Base-by-base conservation (phyloP, 2,329 filamentous ascomycete species). In the Penicillium sclerotiorum region DNA sequence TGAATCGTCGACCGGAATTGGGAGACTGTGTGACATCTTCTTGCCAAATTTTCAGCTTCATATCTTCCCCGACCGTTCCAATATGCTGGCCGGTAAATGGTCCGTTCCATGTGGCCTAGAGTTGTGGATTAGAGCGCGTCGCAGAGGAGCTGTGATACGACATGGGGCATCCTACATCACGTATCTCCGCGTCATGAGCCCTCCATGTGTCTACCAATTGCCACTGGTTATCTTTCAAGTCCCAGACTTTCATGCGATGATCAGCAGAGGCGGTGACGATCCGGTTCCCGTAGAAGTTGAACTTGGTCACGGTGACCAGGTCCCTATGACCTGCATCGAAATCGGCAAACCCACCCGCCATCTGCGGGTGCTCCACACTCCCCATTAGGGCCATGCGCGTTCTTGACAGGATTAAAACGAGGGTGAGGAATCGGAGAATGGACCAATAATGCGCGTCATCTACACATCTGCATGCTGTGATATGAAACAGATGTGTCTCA, bases 221-320 rank as follows among this genome's bases (percentile, higher is more conserved):
- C 90, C 91, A 96, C 49, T 83, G 77, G 35, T 85, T 84, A 61
- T 90, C 87, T 58, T 86, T 78, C 50, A 81, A 85, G 66, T 94
- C 87, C 81, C 93, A 96, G 55, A 96, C 88, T 67, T 92, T 90
- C 64, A 97, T 87, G 69, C 88, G 90, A 70, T 95, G 93, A 70
- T 97, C 93, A 15, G 93, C 89, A 15, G 90, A 94, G 27, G 90
- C 91, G 2, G 91, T 94, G 35, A 92, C 89, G 77, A 93, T 92
- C 60, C 92, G 89, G 63, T 90, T 92, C 61, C 92, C 93, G 70
- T 95, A 95, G 59, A 86, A 86, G 72, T 96, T 96, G 80, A 95
- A 95, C 59, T 90, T 87, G 53, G 93, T 86, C 47, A 90, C 87
- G 57, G 92, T 86, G 44, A 95, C 88, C 37, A 94, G 80, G 68